Evolutionary conservation across 2,329 filamentous ascomycete species (phyloP).

Genomic region (Penicillium paneum): DNA sequence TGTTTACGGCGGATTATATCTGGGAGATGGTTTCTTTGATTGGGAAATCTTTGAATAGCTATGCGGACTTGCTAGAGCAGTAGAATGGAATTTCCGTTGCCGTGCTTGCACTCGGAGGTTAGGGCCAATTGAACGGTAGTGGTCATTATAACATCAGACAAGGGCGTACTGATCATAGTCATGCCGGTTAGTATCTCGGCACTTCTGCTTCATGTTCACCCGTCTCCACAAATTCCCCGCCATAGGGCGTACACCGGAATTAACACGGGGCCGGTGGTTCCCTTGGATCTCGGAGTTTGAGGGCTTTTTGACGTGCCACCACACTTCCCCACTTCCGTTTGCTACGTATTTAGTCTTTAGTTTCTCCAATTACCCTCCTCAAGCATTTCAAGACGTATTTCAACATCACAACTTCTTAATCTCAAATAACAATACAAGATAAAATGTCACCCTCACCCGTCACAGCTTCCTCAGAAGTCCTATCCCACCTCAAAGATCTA

Average conservation of each 20-base stretch:
- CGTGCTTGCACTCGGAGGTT: neutral
- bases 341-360: too few relatives aligned
- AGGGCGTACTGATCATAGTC: neutral
- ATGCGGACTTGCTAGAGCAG: slow-evolving; percentile 32
- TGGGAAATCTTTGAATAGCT: slow-evolving; percentile 33
- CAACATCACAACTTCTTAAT: neutral
- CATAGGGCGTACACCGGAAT: neutral
- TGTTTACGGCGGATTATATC: slow-evolving; percentile 38
- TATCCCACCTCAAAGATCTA: slow-evolving; percentile 30
- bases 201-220: neutral
- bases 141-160: neutral
- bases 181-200: neutral
- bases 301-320: neutral
- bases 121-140: neutral
- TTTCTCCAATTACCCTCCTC: too few relatives aligned
- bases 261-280: neutral
- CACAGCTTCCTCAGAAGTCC: slow-evolving; percentile 13
- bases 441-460: slow-evolving; percentile 18
- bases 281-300: neutral
- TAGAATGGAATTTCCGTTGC: neutral
- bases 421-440: neutral
- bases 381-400: neutral
- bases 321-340: neutral
- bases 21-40: slow-evolving; percentile 38
- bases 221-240: too few relatives aligned